Conservation (phyloP, 208 protist species). For the Histomonas meleagridis region DNA sequence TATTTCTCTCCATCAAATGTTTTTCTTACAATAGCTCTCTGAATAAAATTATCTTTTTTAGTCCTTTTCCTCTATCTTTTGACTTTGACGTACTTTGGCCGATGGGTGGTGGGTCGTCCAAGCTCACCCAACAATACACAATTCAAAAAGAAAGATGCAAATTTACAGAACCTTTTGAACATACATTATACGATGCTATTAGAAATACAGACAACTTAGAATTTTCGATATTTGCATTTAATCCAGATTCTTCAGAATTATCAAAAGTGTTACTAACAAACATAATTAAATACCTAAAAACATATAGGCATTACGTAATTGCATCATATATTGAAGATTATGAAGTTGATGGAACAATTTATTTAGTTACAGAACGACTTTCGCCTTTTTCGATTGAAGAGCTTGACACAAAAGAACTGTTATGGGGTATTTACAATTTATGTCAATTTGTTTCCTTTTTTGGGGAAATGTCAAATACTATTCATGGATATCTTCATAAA, state of each 20-base stretch:
- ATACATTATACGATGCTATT: background rate
- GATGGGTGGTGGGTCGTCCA: no score
- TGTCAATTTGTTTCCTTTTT: background rate
- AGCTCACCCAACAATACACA: no score
- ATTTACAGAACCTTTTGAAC: no score
- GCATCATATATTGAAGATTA: background rate
- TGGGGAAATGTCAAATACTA: background rate
- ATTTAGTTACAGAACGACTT: background rate
- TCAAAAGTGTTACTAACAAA: background rate
- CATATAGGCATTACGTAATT: background rate
- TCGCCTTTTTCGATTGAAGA: background rate
- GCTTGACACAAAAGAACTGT: background rate
- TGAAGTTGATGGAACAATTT: background rate
- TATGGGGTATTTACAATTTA: background rate
- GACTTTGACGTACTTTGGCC: no score
- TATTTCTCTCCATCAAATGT: no score
- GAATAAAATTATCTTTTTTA: no score
- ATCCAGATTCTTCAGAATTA: background rate
- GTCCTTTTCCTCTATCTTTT: no score
- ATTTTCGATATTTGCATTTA: conserved; percentile 10
- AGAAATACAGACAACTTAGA: background rate
- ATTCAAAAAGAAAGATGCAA: no score
- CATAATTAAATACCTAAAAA: background rate
- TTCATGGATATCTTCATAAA: background rate
- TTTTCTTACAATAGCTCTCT: no score